Conservation (phyloP, 345 rosid species). For the Moricandia moricandioides region DNA sequence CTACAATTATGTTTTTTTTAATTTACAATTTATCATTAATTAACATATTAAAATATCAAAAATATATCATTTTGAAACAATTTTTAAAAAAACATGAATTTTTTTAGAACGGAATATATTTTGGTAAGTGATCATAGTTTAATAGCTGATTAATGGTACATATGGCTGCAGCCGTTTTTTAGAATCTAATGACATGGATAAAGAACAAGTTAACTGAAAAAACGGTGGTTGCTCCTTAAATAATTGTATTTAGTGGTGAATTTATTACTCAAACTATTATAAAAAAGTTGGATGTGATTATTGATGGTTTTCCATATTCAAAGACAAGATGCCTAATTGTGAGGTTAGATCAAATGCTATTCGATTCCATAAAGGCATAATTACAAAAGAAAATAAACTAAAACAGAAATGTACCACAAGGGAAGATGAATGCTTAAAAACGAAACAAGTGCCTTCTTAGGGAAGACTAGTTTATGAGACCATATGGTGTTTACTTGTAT, state of each 20-base stretch:
- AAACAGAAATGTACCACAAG: not conserved
- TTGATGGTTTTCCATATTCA: constrained; percentile 22
- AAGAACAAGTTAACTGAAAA: constrained; percentile 32
- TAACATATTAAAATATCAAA: too few species aligned
- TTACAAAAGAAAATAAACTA: not conserved
- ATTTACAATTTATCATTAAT: too few species aligned
- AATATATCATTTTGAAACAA: too few species aligned
- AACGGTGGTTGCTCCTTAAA: constrained; percentile 28
- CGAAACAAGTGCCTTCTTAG: not conserved
- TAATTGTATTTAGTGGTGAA: not conserved
- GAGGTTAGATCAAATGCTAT: constrained; percentile 29
- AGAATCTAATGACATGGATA: constrained; percentile 10
- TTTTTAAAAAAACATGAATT: too few species aligned
- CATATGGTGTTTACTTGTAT: too few species aligned
- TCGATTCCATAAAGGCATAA: constrained; percentile 22
- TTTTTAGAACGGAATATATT: not conserved
- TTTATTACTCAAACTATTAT: constrained; percentile 8
- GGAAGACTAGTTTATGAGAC: too few species aligned
- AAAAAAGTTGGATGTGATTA: not conserved
- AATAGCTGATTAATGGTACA: not conserved
- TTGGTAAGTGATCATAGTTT: not conserved
- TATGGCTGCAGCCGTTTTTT: constrained; percentile 16
- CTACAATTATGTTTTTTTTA: too few species aligned
- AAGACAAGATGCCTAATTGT: constrained; percentile 35
- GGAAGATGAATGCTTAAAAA: not conserved